phyloP scores from a whole-genome alignment of 2,329 filamentous ascomycete genomes.

The Penicillium janthinellum region DNA sequence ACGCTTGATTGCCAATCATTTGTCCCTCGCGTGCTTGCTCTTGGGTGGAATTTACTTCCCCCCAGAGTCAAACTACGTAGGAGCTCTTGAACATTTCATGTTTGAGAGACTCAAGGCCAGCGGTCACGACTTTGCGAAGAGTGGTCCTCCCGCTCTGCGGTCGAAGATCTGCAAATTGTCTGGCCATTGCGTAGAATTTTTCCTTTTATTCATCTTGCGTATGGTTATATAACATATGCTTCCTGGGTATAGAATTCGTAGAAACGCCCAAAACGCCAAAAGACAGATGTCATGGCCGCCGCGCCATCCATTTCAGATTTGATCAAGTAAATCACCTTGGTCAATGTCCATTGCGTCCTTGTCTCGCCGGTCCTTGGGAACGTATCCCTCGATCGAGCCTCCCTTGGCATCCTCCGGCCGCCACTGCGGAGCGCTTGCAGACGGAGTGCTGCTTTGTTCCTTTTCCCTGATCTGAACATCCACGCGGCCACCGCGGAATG shows the following conservation, averaged over 20 bases:
- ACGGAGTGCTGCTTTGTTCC: constrained; percentile 15
- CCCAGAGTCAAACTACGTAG: constrained; percentile 28
- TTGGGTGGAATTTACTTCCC: constrained; percentile 8
- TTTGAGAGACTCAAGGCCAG: constrained; percentile 13
- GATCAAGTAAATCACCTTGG: constrained; percentile 53
- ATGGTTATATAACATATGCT: constrained; percentile 13
- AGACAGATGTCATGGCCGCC: constrained; percentile 13
- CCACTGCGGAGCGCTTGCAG: constrained; percentile 35
- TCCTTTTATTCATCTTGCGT: constrained; percentile 11
- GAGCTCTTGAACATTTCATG: constrained; percentile 12
- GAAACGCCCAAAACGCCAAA: constrained; percentile 16
- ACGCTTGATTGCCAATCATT: constrained; percentile 88
- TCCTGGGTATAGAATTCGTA: constrained; percentile 24
- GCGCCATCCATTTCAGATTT: constrained; percentile 40
- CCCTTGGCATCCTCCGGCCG: constrained; percentile 37
- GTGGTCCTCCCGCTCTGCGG: constrained; percentile 6
- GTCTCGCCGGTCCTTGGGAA: constrained; percentile 31
- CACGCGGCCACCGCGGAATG: constrained; percentile 33
- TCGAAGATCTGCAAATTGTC: constrained; percentile 3
- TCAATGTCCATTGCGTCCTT: constrained; percentile 32
- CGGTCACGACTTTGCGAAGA: constrained; percentile 8
- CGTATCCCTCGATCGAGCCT: constrained; percentile 47
- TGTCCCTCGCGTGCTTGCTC: constrained; percentile 30
- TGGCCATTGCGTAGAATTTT: constrained; percentile 23
- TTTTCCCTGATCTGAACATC: constrained; percentile 40